These are phyloP conservation scores for Myrmaecium sp. DNA, from an alignment of 2,329 filamentous ascomycete species.

Conservation along the genomic window DNA sequence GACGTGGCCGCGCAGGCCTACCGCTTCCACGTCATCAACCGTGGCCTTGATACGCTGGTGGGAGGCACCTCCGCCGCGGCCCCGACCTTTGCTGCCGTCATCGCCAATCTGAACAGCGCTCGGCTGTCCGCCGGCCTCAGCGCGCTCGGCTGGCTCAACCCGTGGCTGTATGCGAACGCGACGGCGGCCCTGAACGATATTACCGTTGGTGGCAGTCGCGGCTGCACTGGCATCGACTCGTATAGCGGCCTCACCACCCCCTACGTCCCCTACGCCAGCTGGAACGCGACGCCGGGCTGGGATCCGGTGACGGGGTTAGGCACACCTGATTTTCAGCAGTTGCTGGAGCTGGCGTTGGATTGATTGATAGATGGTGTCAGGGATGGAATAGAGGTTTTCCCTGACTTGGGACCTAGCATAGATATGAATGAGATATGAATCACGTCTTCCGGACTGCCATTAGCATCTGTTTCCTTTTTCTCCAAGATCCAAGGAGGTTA, in stretches of 20 bases:
- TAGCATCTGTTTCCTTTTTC: neutral
- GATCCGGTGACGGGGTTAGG: conserved; percentile 31
- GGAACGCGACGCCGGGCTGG: conserved; percentile 34
- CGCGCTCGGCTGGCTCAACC: conserved; percentile 22
- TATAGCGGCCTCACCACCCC: conserved; percentile 21
- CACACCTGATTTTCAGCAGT: conserved; percentile 18
- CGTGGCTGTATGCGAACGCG: conserved; percentile 25
- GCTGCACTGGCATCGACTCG: conserved; percentile 25
- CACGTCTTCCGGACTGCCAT: neutral
- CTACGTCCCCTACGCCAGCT: conserved; percentile 28
- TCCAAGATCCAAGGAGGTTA: neutral
- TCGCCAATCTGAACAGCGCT: conserved; percentile 22
- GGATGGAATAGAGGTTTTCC: too few species aligned
- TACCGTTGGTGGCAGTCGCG: conserved; percentile 27
- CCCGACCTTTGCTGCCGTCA: conserved; percentile 20
- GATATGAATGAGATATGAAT: neutral
- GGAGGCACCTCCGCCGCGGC: conserved; percentile 23
- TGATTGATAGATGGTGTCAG: conserved; percentile 1
- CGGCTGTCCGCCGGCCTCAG: conserved; percentile 18
- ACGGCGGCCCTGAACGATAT: conserved; percentile 32
- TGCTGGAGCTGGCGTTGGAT: conserved; percentile 14
- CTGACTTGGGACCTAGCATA: neutral
- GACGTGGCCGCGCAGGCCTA: conserved; percentile 26
- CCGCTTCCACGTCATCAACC: conserved; percentile 18
- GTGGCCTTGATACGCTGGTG: conserved; percentile 14